Evolutionary conservation across 768 basidiomycete genomes (phyloP).

Genomic region (Tulasnella sp.): DNA sequence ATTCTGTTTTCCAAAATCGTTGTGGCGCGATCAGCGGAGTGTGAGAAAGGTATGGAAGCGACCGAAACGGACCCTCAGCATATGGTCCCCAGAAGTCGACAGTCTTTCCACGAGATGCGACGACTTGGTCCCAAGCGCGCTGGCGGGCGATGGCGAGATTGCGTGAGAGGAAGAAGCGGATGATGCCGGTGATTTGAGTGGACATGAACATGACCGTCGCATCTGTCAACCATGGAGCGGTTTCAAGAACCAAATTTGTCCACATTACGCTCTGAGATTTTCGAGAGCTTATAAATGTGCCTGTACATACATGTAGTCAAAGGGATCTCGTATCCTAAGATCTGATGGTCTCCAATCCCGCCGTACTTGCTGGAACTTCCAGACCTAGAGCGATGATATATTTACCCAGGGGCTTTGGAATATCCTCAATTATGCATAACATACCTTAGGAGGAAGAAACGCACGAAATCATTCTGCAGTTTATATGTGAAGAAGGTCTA

Average conservation of each 20-base stretch:
- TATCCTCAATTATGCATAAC: conserved; percentile 17
- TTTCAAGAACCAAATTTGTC: too few relatives aligned
- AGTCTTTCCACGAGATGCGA: conserved; percentile 71
- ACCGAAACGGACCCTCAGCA: conserved; percentile 40
- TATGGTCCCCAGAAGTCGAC: conserved; percentile 76
- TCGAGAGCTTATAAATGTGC: conserved; percentile 14
- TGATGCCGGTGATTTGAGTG: conserved; percentile 59
- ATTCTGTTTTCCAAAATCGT: conserved; percentile 41
- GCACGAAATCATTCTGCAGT: conserved; percentile 58
- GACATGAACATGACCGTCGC: conserved; percentile 64
- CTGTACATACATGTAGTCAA: conserved; percentile 53
- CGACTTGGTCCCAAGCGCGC: conserved; percentile 63
- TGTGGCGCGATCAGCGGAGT: background rate
- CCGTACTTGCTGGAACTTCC: conserved; percentile 41
- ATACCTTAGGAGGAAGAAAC: conserved; percentile 52
- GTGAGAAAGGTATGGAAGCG: background rate
- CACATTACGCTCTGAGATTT: too few relatives aligned
- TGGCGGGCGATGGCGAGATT: conserved; percentile 73
- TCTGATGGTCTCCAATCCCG: conserved; percentile 48
- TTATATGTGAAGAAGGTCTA: conserved; percentile 59
- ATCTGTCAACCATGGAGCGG: conserved; percentile 36
- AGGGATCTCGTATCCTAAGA: conserved; percentile 56
- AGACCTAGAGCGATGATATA: background rate
- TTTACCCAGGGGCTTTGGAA: background rate
- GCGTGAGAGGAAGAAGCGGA: conserved; percentile 70